Conservation (phyloP, 202 grass and related monocot genomes). For the Miscanthus sacchariflorus region DNA sequence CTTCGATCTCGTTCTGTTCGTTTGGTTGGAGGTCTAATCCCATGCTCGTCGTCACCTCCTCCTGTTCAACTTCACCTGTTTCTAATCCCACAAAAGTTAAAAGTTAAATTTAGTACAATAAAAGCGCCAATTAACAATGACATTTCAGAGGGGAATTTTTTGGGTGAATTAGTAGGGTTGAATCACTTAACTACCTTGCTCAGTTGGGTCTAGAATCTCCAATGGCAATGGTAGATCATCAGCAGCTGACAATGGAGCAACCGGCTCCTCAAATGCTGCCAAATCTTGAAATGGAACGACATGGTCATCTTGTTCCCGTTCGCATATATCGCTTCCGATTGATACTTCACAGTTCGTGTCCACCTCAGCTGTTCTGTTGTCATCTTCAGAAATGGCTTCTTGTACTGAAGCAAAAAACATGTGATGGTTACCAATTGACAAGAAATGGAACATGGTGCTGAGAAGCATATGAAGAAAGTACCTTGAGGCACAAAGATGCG, state of each 20-base stretch:
- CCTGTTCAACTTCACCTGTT: slow-evolving; percentile 36
- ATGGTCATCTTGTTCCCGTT: slow-evolving; percentile 58
- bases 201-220: slow-evolving; percentile 3
- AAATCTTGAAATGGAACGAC: slow-evolving; percentile 42
- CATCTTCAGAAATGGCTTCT: slow-evolving; percentile 62
- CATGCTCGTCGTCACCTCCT: background rate
- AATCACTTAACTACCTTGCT: slow-evolving; percentile 52
- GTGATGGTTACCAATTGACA: slow-evolving; percentile 27
- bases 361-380: slow-evolving; percentile 58
- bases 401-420: slow-evolving; percentile 18
- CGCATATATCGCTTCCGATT: slow-evolving; percentile 84
- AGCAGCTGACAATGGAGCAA: slow-evolving; percentile 16
- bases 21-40: slow-evolving; percentile 28
- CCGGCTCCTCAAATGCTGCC: slow-evolving; percentile 12
- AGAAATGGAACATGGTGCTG: background rate
- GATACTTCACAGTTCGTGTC: slow-evolving; percentile 70
- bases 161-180: background rate
- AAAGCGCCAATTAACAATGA: background rate
- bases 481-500: slow-evolving; percentile 36
- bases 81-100: slow-evolving; percentile 31
- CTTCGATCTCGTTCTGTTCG: slow-evolving; percentile 58
- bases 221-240: slow-evolving; percentile 40
- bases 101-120: slow-evolving; percentile 20
- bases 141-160: background rate
- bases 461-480: slow-evolving; percentile 37